phyloP scores from a whole-genome alignment of 257 asterid genomes.

The Solanum dulcamara region DNA sequence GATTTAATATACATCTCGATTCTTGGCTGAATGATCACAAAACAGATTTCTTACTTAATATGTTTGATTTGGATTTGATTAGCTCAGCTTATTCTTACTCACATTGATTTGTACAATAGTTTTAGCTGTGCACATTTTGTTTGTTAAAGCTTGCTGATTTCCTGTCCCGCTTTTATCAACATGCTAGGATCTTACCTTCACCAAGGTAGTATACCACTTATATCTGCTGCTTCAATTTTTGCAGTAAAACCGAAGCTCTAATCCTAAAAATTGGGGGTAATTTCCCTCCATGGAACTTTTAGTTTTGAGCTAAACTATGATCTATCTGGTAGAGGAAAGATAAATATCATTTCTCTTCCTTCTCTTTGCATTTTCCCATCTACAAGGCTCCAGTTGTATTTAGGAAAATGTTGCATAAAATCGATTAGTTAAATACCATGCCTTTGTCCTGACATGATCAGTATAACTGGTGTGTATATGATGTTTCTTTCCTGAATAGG shows the following conservation, averaged over 20 bases:
- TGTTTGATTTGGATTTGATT: background rate
- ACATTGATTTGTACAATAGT: background rate
- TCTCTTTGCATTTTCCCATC: background rate
- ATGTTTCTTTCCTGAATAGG: constrained; percentile 35
- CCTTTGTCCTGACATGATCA: background rate
- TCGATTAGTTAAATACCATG: background rate
- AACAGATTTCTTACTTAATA: background rate
- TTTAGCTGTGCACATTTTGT: background rate
- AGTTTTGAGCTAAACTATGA: background rate
- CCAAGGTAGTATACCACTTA: background rate
- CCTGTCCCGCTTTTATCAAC: background rate
- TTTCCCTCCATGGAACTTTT: background rate
- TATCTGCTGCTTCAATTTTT: background rate
- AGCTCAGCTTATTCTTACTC: background rate
- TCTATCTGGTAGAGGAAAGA: background rate
- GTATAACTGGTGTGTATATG: constrained; percentile 2
- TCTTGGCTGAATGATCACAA: background rate
- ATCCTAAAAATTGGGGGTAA: background rate
- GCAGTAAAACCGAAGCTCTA: background rate
- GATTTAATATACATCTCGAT: background rate
- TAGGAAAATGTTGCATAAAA: background rate
- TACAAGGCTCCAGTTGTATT: background rate
- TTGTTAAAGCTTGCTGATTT: background rate
- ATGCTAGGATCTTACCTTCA: background rate
- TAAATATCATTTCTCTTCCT: background rate